Evolutionary conservation across 495 filamentous ascomycete genomes (phyloP).

Genomic region (Penicillium taxi): DNA sequence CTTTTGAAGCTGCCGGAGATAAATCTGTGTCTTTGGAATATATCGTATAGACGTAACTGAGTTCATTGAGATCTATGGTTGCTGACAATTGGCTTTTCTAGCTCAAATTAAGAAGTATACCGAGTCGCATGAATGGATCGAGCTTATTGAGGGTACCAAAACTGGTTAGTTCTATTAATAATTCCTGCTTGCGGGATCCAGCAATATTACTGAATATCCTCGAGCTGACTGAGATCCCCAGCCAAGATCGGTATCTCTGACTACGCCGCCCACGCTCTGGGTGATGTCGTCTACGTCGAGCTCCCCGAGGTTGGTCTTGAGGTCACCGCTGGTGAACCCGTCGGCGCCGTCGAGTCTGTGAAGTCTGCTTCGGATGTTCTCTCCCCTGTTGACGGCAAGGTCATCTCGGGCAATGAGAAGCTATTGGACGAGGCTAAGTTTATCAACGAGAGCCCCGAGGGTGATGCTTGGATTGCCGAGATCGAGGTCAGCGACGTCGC

Average conservation of each 20-base stretch:
- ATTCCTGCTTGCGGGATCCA: not conserved
- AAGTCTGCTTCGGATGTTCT: constrained; percentile 97
- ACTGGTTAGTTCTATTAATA: constrained; percentile 24
- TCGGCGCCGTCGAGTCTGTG: constrained; percentile 94
- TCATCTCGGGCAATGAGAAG: constrained; percentile 59
- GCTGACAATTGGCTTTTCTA: constrained; percentile 17
- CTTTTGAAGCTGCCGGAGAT: not conserved
- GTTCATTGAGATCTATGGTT: no score
- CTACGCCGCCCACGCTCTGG: constrained; percentile 84
- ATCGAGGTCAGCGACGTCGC: constrained; percentile 60
- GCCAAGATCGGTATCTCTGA: constrained; percentile 80
- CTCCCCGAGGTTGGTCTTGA: constrained; percentile 60
- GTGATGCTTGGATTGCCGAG: constrained; percentile 87
- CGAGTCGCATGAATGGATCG: constrained; percentile 96
- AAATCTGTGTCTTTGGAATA: constrained; percentile 3
- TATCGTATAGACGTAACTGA: no score
- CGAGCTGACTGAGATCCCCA: constrained; percentile 18
- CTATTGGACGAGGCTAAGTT: constrained; percentile 77
- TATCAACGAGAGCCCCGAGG: constrained; percentile 81
- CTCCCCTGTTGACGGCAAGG: constrained; percentile 69
- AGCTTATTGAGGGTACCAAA: constrained; percentile 66
- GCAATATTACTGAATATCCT: not conserved
- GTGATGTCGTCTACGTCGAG: constrained; percentile 96
- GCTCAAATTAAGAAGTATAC: constrained; percentile 78
- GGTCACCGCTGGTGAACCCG: constrained; percentile 62